Evolutionary conservation across 2,329 filamentous ascomycete genomes (phyloP).

Genomic region (Exserohilum turcica): DNA sequence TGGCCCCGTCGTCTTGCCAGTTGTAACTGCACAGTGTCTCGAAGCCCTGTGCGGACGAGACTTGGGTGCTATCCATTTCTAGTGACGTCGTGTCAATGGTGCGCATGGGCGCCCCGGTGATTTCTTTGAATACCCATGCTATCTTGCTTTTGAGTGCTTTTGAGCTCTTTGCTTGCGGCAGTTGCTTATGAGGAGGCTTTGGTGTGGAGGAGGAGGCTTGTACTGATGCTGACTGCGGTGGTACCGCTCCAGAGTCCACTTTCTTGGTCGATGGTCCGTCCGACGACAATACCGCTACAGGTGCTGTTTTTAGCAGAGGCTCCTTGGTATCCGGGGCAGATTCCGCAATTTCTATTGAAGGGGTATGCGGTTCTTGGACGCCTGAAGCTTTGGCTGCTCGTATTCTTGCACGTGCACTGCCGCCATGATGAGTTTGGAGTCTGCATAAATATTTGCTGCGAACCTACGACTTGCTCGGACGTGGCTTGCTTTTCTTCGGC

Average conservation of each 20-base stretch:
- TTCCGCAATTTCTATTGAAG: background rate
- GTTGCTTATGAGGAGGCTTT: background rate
- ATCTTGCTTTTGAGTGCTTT: slow-evolving; percentile 11
- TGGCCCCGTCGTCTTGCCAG: slow-evolving; percentile 22
- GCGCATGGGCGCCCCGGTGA: slow-evolving; percentile 6
- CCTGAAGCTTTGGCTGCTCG: background rate
- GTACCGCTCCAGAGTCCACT: background rate
- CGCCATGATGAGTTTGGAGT: background rate
- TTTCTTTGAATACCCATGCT: slow-evolving; percentile 21
- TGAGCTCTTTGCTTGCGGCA: background rate
- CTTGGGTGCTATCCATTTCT: slow-evolving; percentile 2
- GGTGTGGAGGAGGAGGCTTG: background rate
- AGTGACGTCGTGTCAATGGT: slow-evolving; percentile 15
- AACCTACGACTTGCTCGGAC: slow-evolving; percentile 1
- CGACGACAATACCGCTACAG: background rate
- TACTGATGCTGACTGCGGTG: background rate
- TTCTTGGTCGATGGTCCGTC: background rate
- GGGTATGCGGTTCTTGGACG: background rate
- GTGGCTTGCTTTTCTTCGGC: background rate
- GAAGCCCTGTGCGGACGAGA: slow-evolving; percentile 20
- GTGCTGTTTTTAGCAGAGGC: background rate
- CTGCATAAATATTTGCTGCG: background rate
- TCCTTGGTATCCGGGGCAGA: background rate
- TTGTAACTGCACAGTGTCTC: slow-evolving; percentile 29
- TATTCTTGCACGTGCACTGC: background rate